These are phyloP conservation scores for Teunomyces stri DNA, from an alignment of 805 yeast genomes.

Conservation along the genomic window DNA sequence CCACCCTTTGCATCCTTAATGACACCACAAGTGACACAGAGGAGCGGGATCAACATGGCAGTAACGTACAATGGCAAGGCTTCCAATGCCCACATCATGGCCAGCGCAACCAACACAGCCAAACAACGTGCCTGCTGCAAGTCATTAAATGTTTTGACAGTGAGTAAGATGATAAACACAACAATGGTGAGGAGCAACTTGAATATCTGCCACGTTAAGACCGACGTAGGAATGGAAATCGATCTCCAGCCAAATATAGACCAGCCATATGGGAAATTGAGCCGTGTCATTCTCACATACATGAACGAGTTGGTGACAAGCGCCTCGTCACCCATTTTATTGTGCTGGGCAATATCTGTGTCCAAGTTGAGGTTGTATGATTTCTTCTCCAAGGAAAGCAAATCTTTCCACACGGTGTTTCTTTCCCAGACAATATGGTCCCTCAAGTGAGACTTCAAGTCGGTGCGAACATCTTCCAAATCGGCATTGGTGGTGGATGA, in stretches of 20 bases:
- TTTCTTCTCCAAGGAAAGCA: slow-evolving; percentile 64
- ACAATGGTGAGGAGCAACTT: slow-evolving; percentile 49
- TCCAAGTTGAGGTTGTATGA: slow-evolving; percentile 28
- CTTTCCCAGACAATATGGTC: slow-evolving; percentile 98
- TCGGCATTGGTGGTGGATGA: slow-evolving; percentile 49
- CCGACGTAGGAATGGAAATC: slow-evolving; percentile 43
- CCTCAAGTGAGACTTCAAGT: slow-evolving; percentile 56
- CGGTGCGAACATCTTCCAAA: slow-evolving; percentile 41
- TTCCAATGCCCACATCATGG: slow-evolving; percentile 52
- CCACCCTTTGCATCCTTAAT: slow-evolving; percentile 47
- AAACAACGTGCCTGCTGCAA: slow-evolving; percentile 68
- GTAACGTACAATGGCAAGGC: slow-evolving; percentile 51
- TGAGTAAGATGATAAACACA: slow-evolving; percentile 51
- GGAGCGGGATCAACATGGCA: slow-evolving; percentile 47
- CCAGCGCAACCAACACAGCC: slow-evolving; percentile 59
- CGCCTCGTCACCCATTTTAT: slow-evolving; percentile 28
- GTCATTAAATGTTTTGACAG: slow-evolving; percentile 59
- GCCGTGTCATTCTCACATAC: slow-evolving; percentile 17
- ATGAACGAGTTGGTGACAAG: slow-evolving; percentile 14
- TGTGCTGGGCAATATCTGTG: slow-evolving; percentile 10
- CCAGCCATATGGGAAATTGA: slow-evolving; percentile 19
- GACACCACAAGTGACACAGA: slow-evolving; percentile 46
- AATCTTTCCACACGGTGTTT: slow-evolving; percentile 96
- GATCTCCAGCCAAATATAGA: slow-evolving; percentile 12
- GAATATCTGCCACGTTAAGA: slow-evolving; percentile 46